A percentile compares a stretch with the other conserved stretches of the same genome.
Conservation (phyloP, 495 filamentous ascomycete genomes). For the Hyphodiscus hymeniophilus region DNA sequence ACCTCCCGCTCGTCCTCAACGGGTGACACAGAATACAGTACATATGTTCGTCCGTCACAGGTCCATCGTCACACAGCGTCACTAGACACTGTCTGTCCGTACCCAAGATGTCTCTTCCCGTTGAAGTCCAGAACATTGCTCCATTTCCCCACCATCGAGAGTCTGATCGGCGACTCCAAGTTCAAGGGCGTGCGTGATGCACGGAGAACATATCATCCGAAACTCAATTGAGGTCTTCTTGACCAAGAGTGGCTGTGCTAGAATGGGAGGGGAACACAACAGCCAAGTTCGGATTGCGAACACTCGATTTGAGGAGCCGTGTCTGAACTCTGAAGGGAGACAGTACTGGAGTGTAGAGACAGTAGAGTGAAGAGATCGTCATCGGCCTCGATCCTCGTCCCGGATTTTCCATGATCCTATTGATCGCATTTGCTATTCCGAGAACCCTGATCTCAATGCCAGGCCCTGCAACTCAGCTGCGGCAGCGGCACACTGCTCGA, state of each 20-base stretch:
- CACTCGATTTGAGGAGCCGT: no score
- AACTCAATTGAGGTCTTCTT: conserved; percentile 16
- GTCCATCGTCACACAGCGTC: no score
- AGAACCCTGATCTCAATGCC: conserved; percentile 4
- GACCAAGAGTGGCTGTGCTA: conserved; percentile 15
- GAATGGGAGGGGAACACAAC: neutral
- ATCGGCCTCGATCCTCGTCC: neutral
- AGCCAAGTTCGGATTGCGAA: conserved; percentile 11
- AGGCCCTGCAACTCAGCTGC: conserved; percentile 7
- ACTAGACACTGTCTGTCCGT: no score
- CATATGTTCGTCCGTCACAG: no score
- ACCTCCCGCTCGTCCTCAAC: no score
- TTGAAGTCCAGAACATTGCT: neutral
- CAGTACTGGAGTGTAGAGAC: no score
- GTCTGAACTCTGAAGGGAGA: no score
- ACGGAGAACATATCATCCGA: conserved; percentile 7
- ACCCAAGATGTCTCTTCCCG: conserved; percentile 1
- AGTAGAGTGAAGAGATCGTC: no score
- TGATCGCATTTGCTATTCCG: neutral
- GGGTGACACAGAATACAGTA: no score
- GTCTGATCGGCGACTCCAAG: neutral
- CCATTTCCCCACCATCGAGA: neutral
- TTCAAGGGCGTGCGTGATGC: neutral
- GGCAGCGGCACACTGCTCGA: neutral
- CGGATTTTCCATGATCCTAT: conserved; percentile 3